phyloP scores from a whole-genome alignment of 1,139 yeast species.

The Sugiyamaella pinicola region DNA sequence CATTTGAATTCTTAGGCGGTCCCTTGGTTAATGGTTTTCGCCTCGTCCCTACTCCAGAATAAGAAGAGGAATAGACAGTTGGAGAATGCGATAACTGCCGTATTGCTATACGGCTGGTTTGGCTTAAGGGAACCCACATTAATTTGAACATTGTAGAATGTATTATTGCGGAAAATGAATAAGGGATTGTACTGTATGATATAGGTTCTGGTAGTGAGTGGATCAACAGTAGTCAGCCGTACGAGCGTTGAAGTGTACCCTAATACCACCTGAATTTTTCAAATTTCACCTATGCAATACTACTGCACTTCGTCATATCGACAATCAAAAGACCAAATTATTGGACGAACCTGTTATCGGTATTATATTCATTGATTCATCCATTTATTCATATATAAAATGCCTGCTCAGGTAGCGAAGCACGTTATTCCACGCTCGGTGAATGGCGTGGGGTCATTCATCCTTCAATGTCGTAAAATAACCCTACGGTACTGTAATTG shows the following conservation, averaged over 20 bases:
- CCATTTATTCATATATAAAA: constrained; percentile 16
- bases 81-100: neutral
- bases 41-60: constrained; percentile 4
- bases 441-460: constrained; percentile 81
- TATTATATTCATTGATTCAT: neutral
- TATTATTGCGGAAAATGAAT: too few relatives aligned
- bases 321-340: neutral
- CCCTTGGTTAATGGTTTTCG: constrained; percentile 1
- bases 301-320: neutral
- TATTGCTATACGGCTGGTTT: neutral
- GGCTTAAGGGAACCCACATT: neutral
- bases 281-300: neutral
- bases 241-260: constrained; percentile 2
- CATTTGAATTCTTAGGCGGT: neutral
- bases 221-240: constrained; percentile 1
- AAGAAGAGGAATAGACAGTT: neutral
- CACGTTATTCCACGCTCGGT: constrained; percentile 46
- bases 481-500: constrained; percentile 83
- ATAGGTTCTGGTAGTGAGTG: too few relatives aligned
- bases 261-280: constrained; percentile 9
- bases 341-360: neutral
- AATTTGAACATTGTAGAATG: neutral
- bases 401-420: constrained; percentile 35
- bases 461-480: constrained; percentile 72
- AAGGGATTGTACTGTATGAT: too few relatives aligned